Evolutionary conservation across 768 basidiomycete species (phyloP).

Genomic region (Leccinum ochraceum): DNA sequence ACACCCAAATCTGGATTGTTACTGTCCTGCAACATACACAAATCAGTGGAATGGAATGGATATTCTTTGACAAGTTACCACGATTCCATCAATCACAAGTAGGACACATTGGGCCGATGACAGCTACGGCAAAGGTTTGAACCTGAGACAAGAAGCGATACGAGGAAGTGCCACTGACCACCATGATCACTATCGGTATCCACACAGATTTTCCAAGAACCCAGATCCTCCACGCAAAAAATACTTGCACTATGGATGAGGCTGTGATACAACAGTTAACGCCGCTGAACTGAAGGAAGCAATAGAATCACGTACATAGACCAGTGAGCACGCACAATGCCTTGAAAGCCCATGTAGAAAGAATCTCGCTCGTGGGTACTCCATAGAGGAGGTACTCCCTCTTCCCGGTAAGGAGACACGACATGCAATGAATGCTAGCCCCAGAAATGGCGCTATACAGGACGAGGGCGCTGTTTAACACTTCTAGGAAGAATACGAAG

Average conservation of each 20-base stretch:
- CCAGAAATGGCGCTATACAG: conserved; percentile 6
- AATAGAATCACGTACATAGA: neutral
- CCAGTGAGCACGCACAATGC: conserved; percentile 11
- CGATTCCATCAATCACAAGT: conserved; percentile 1
- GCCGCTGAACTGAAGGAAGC: neutral
- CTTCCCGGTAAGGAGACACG: conserved; percentile 11
- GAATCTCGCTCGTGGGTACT: neutral
- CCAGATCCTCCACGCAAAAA: conserved; percentile 15
- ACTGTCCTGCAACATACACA: neutral
- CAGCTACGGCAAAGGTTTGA: neutral
- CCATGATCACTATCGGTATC: conserved; percentile 5
- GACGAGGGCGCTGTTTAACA: conserved; percentile 10
- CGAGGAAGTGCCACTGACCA: neutral
- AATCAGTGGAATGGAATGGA: neutral
- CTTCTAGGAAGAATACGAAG: conserved; percentile 8
- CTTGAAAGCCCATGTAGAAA: conserved; percentile 11
- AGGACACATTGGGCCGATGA: conserved; percentile 7
- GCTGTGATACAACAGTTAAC: neutral
- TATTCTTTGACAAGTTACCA: neutral
- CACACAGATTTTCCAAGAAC: conserved; percentile 5
- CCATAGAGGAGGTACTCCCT: conserved; percentile 9
- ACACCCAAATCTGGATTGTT: conserved; percentile 3
- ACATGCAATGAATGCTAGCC: conserved; percentile 8
- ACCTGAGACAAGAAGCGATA: neutral
- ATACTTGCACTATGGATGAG: conserved; percentile 7